These are phyloP conservation scores for Ceratobasidium sp. DNA, from an alignment of 1,284 basidiomycete genomes.

Conservation along the genomic window DNA sequence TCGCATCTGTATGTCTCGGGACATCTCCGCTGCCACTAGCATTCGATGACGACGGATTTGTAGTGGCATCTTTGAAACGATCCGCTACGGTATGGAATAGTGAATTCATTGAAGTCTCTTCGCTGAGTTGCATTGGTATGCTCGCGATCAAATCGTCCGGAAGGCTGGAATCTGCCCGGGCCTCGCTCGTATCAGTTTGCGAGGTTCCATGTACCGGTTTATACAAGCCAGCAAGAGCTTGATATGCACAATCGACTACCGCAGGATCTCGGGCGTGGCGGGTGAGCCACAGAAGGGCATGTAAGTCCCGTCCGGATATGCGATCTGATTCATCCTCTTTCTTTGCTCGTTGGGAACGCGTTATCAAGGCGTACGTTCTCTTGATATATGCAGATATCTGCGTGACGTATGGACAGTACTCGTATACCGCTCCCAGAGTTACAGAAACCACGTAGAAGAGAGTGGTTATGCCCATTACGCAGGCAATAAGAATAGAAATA, in stretches of 20 bases:
- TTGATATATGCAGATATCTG: conserved; percentile 5
- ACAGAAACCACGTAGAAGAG: neutral
- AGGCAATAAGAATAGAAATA: neutral
- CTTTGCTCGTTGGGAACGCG: neutral
- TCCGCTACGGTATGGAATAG: too few relatives aligned
- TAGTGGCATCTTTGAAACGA: too few relatives aligned
- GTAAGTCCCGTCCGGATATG: neutral
- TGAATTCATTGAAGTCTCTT: too few relatives aligned
- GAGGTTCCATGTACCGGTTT: too few relatives aligned
- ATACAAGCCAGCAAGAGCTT: conserved; percentile 13
- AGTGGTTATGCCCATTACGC: neutral
- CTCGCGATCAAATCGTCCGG: too few relatives aligned
- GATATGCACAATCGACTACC: conserved; percentile 2
- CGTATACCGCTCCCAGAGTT: neutral
- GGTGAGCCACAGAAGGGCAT: neutral
- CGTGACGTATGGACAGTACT: neutral
- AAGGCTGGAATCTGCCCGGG: too few relatives aligned
- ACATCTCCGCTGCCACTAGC: too few relatives aligned
- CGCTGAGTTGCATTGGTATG: too few relatives aligned
- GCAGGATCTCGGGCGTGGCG: conserved; percentile 10
- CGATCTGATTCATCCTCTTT: neutral
- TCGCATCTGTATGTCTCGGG: too few relatives aligned
- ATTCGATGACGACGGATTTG: too few relatives aligned
- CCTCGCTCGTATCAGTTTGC: too few relatives aligned
- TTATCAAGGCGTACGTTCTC: neutral